These are phyloP conservation scores for Aureobasidium mangrovei DNA, from an alignment of 2,329 filamentous ascomycete genomes.

Conservation along the genomic window DNA sequence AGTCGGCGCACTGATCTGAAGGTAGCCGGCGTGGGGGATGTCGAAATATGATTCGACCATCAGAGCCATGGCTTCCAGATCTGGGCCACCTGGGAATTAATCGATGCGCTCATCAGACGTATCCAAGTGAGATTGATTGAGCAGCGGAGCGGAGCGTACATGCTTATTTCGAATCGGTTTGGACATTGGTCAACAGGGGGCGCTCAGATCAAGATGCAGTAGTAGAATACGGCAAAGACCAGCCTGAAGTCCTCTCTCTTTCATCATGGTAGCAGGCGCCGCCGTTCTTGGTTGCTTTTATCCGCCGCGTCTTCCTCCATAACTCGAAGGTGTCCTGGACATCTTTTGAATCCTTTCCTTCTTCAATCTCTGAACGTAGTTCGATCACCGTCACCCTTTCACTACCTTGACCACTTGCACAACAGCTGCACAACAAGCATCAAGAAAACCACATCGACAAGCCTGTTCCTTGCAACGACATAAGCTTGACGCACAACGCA, in stretches of 20 bases:
- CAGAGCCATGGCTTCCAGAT: constrained; percentile 1
- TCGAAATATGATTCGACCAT: constrained; percentile 5
- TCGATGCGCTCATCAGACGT: constrained; percentile 3
- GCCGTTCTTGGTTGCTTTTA: constrained; percentile 8
- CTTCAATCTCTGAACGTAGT: neutral
- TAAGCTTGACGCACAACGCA: no score
- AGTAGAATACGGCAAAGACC: constrained; percentile 11
- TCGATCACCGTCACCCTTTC: neutral
- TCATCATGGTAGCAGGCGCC: constrained; percentile 7
- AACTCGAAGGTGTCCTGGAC: neutral
- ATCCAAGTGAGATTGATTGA: constrained; percentile 11
- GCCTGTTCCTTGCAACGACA: neutral
- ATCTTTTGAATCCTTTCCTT: neutral
- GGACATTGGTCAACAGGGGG: constrained; percentile 2
- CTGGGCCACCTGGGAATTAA: constrained; percentile 5
- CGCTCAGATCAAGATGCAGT: constrained; percentile 14
- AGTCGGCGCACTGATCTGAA: neutral
- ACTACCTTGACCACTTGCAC: neutral
- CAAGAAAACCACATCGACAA: neutral
- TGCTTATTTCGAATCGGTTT: constrained; percentile 12
- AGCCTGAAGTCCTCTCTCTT: constrained; percentile 4
- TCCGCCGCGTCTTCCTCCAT: neutral
- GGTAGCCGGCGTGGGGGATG: neutral
- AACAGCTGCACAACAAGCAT: no score
- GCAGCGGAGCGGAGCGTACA: constrained; percentile 10